These are phyloP conservation scores for Malbranchea cinnamomea DNA, from an alignment of 2,329 filamentous ascomycete species.

Conservation along the genomic window DNA sequence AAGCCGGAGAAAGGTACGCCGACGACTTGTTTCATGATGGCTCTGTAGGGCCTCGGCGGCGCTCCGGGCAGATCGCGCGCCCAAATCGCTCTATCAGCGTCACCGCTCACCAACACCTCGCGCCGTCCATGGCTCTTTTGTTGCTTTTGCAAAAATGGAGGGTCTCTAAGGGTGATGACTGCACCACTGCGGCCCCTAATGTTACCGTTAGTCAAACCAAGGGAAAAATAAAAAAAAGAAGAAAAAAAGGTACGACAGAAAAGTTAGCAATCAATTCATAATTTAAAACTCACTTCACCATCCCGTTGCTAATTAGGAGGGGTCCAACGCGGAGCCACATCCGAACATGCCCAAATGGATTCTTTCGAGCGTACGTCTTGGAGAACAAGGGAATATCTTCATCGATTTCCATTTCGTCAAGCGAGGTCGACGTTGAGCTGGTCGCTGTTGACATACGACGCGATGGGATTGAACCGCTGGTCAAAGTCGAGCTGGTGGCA, in stretches of 20 bases:
- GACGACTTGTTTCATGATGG: slow-evolving; percentile 28
- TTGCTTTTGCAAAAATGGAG: too few species aligned
- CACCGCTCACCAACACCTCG: slow-evolving; percentile 1
- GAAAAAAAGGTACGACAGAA: too few species aligned
- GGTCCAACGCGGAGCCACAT: slow-evolving; percentile 28
- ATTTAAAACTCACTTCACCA: slow-evolving; percentile 22
- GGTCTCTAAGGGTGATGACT: too few species aligned
- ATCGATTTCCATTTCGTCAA: slow-evolving; percentile 10
- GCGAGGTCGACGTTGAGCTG: neutral
- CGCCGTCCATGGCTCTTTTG: too few species aligned
- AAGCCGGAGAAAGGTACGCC: slow-evolving; percentile 22
- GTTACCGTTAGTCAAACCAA: slow-evolving; percentile 2
- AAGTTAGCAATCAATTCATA: too few species aligned
- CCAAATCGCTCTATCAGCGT: slow-evolving; percentile 6
- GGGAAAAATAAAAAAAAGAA: neutral
- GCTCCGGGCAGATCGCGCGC: slow-evolving; percentile 3
- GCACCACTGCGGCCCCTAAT: too few species aligned
- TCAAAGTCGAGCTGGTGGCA: neutral
- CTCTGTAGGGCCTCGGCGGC: slow-evolving; percentile 21
- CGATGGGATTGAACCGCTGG: too few species aligned
- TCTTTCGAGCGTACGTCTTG: slow-evolving; percentile 16
- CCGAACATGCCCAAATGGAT: slow-evolving; percentile 27
- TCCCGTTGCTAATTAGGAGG: slow-evolving; percentile 27
- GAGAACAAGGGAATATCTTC: slow-evolving; percentile 19
- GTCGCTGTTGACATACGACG: neutral